These are phyloP conservation scores for Cordyceps javanica DNA, from an alignment of 2,329 filamentous ascomycete species.

Conservation along the genomic window DNA sequence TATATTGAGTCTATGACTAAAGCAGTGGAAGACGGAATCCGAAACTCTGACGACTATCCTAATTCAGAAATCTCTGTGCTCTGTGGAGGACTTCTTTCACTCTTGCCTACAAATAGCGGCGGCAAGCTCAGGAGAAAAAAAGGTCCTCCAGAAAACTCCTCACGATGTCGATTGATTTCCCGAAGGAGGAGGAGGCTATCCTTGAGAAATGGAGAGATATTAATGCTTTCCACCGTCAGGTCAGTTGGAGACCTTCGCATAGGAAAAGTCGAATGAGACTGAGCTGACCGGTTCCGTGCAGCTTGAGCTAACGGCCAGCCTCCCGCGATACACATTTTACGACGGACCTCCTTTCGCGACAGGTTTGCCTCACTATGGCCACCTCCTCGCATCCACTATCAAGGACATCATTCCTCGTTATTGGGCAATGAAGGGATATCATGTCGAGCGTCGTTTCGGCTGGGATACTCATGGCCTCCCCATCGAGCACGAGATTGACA, in stretches of 20 bases:
- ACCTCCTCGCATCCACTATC: conserved; percentile 85
- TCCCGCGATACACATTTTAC: conserved; percentile 89
- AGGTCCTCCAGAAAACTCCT: not conserved
- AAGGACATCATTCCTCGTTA: conserved; percentile 96
- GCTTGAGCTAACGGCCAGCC: conserved; percentile 74
- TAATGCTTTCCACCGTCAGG: conserved; percentile 81
- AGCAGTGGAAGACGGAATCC: not conserved
- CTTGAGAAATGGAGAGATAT: conserved; percentile 87
- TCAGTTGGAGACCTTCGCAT: conserved; percentile 27
- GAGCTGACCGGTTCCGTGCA: conserved; percentile 21
- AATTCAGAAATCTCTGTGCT: not conserved
- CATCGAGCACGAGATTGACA: conserved; percentile 96
- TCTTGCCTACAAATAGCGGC: not conserved
- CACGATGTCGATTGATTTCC: conserved; percentile 82
- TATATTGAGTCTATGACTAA: not conserved
- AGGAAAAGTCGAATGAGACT: not conserved
- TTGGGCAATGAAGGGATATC: conserved; percentile 94
- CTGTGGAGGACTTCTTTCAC: not conserved
- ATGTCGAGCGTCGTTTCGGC: conserved; percentile 87
- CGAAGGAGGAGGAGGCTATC: conserved; percentile 80
- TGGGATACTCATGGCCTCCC: conserved; percentile 94
- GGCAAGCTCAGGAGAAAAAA: not conserved
- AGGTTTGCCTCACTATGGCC: conserved; percentile 59
- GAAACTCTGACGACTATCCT: not conserved
- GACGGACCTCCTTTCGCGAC: conserved; percentile 79